Evolutionary conservation across 768 basidiomycete species (phyloP), one percentile per base, ranked within the genome.

Genomic region (Mycena haematopus): DNA sequence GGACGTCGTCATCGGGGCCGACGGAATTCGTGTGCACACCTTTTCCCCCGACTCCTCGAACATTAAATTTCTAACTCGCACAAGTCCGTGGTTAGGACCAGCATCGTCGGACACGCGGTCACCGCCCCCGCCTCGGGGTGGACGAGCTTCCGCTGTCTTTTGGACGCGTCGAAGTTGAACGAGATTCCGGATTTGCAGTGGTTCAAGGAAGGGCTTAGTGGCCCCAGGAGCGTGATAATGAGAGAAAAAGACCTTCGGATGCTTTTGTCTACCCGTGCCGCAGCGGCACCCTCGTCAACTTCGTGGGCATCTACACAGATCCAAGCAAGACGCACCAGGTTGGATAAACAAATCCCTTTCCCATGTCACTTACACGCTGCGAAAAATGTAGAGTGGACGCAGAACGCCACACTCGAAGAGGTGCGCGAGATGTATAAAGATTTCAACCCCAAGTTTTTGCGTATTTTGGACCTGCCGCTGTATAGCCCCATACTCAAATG

Each of bases 1-100:
- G 2, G 77, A 80, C 49, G 3, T 62, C 7, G 53, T 54, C 24
- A 25, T 66, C 33, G 65, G 60, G 4, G 65, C 60, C 8, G 65
- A 66, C 21, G 65, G 65, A n/a, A 49, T 66, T n/a, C 52, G 62
- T 44, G 64, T 61, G 14, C n/a, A 8, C 13, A 13, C 9, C 6
- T 38, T 19, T 11, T 45, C 7, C n/a, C n/a, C n/a, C n/a, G n/a
- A 22, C 44, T 45, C 13, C 35, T 31, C 2, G 13, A 6, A 21
- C 7, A 21, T 1, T 2, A 22, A n/a, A n/a, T n/a, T 19, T 21
- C 52, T 58, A 19, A 58, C 17, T 31, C 13, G 2, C 15, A 13
- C 27, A 42, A 65, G 64, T 65, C 36, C 11, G 36, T 36, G 9
- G 13, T 52, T 24, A 31, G 56, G 33, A 33, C 46, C 36, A 42